Base-by-base conservation (phyloP, 1,139 yeast species). In the Sugiyamaella xylanicola region DNA sequence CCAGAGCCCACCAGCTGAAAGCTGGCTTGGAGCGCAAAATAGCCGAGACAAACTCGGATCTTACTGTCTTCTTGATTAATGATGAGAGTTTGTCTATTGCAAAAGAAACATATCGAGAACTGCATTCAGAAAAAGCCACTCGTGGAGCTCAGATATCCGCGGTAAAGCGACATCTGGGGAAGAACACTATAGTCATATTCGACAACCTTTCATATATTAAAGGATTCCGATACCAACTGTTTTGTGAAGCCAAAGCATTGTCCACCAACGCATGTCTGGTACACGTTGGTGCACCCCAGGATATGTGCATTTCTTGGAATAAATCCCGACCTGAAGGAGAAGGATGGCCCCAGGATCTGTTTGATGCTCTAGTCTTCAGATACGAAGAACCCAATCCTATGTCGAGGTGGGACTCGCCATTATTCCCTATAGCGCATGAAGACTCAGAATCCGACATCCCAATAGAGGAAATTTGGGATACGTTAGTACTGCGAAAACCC, bases 401-500 rank as follows among this genome's bases (percentile, higher is more conserved):
- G 67, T 82, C 86, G 39, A 76, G 97, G 58, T 93, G 99, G 99
- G 99, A 93, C 68, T 84, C 96, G 3, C 99, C 99, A 1, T 73
- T 92, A 59, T 86, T 90, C 68, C 83, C 89, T 0, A 71, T 89
- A 1, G 80, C 85, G 2, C 80, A 84, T 44, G 84, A 82, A 47
- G 67, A 68, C 48, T 74, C 73, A n/a, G 69, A 74, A 4, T 74
- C 73, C 15, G 69, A 74, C 4, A 65, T 87, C 13, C 90, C 92
- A 0, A 71, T 82, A 11, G 86, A 85, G 3, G 87, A 83, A 20
- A 79, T 91, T 2, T 88, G 95, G 92, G 82, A 82, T 55, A 81
- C 86, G 0, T 69, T 89, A 19, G 86, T 86, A 19, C 75, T 84
- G 56, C 77, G 79, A 54, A 80, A 81, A 67, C 83, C 89, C 78